These are phyloP conservation scores for Hypoxylon subgilvum DNA, from an alignment of 495 filamentous ascomycete genomes.

Conservation along the genomic window DNA sequence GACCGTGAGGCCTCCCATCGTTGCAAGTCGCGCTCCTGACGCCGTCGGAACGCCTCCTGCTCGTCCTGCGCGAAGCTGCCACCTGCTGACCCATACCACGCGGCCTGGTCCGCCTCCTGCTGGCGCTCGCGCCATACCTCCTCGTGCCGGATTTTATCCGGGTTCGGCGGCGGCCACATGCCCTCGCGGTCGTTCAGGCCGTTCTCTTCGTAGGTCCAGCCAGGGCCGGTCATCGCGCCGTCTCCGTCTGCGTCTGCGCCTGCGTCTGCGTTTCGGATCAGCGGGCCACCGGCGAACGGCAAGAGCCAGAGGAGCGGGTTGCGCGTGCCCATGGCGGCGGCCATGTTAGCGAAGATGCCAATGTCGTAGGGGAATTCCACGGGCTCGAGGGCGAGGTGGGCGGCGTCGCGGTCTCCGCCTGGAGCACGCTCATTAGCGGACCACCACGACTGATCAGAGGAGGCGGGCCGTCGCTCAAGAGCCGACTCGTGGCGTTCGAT, in stretches of 20 bases:
- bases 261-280: slow-evolving; percentile 8
- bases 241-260: neutral
- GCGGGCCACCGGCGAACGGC: slow-evolving; percentile 52
- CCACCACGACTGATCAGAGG: slow-evolving; percentile 49
- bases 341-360: slow-evolving; percentile 80
- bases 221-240: slow-evolving; percentile 44
- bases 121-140: slow-evolving; percentile 44
- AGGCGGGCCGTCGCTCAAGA: slow-evolving; percentile 66
- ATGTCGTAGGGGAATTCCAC: slow-evolving; percentile 94
- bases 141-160: slow-evolving; percentile 72
- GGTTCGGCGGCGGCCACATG: slow-evolving; percentile 87
- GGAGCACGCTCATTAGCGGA: slow-evolving; percentile 22
- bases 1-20: slow-evolving; percentile 27
- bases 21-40: slow-evolving; percentile 37
- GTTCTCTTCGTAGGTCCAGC: slow-evolving; percentile 79
- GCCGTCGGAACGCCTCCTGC: slow-evolving; percentile 51
- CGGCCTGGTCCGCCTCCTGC: slow-evolving; percentile 25
- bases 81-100: slow-evolving; percentile 50
- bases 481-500: slow-evolving; percentile 83
- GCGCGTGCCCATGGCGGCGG: slow-evolving; percentile 72
- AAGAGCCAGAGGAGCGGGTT: slow-evolving; percentile 55
- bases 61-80: slow-evolving; percentile 53
- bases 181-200: slow-evolving; percentile 75
- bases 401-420: slow-evolving; percentile 32
- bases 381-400: slow-evolving; percentile 58